Evolutionary conservation across 441 rosid species (phyloP).

Genomic region (Biscutella laevigata): DNA sequence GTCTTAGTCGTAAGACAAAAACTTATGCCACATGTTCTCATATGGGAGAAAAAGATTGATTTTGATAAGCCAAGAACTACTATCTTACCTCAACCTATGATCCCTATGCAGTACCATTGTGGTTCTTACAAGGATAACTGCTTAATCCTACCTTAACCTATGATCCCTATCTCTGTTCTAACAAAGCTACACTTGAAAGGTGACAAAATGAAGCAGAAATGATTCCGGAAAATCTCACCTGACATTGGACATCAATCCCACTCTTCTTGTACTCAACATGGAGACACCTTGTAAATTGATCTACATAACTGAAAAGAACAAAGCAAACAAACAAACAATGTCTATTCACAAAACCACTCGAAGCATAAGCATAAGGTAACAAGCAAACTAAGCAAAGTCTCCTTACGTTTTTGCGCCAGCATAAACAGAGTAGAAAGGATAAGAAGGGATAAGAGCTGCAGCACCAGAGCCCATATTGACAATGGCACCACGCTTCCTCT

Average conservation of each 20-base stretch:
- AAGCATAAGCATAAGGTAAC: not conserved
- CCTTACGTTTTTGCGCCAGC: slow-evolving; percentile 83
- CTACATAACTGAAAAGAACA: slow-evolving; percentile 52
- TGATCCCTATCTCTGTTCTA: too few species aligned
- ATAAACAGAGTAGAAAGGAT: slow-evolving; percentile 87
- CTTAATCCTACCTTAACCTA: not conserved
- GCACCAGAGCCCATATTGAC: slow-evolving; percentile 91
- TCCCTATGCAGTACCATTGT: too few species aligned
- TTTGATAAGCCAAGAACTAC: not conserved
- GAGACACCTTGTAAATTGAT: slow-evolving; percentile 78
- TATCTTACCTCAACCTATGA: too few species aligned
- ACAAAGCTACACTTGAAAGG: not conserved
- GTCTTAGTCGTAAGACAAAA: not conserved
- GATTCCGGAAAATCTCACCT: slow-evolving; percentile 40
- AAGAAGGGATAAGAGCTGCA: slow-evolving; percentile 74
- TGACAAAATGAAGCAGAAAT: too few species aligned
- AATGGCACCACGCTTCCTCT: slow-evolving; percentile 78
- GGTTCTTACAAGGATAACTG: not conserved
- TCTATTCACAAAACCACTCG: not conserved
- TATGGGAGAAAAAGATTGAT: not conserved
- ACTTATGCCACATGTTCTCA: not conserved
- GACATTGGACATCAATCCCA: slow-evolving; percentile 92
- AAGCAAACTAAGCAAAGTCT: not conserved
- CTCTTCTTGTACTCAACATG: slow-evolving; percentile 81
- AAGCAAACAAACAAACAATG: slow-evolving; percentile 16